Conservation (phyloP, 805 yeast species). For the Wickerhamiella azyma region DNA sequence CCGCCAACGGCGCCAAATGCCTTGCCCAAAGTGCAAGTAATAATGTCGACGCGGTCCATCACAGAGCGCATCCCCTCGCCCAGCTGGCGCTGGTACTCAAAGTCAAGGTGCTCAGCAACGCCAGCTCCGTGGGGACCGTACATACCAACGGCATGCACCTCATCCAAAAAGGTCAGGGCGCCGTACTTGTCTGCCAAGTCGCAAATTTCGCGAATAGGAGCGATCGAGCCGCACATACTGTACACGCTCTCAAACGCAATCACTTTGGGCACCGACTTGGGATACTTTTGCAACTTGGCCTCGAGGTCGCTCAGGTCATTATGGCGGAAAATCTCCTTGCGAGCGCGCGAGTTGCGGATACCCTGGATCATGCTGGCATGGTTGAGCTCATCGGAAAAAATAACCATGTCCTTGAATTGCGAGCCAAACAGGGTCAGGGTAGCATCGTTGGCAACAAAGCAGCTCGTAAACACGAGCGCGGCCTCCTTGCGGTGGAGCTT, state of each 20-base stretch:
- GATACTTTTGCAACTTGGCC: conserved; percentile 59
- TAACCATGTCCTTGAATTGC: conserved; percentile 76
- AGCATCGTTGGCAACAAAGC: conserved; percentile 96
- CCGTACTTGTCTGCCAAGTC: conserved; percentile 96
- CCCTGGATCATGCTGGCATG: conserved; percentile 99
- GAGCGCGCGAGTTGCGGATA: conserved; percentile 75
- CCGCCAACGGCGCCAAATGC: conserved; percentile 98
- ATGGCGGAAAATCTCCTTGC: conserved; percentile 83
- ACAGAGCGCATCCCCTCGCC: conserved; percentile 51
- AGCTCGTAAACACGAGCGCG: conserved; percentile 86
- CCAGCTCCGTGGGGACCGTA: conserved; percentile 99
- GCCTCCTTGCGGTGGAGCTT: conserved; percentile 88
- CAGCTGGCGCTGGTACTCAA: conserved; percentile 44
- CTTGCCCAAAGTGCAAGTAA: conserved; percentile 95
- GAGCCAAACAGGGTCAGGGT: conserved; percentile 83
- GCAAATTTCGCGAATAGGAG: conserved; percentile 85
- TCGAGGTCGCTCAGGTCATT: conserved; percentile 80
- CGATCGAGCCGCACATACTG: conserved; percentile 96
- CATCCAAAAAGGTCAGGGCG: conserved; percentile 92
- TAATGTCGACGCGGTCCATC: conserved; percentile 84
- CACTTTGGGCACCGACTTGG: conserved; percentile 78
- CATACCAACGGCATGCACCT: conserved; percentile 98
- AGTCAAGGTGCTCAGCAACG: conserved; percentile 93
- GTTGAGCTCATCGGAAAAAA: conserved; percentile 82
- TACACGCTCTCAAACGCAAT: conserved; percentile 96